A percentile compares a stretch with the other conserved stretches of the same genome.
Conservation (phyloP, 495 filamentous ascomycete species). For the Neurospora africana region DNA sequence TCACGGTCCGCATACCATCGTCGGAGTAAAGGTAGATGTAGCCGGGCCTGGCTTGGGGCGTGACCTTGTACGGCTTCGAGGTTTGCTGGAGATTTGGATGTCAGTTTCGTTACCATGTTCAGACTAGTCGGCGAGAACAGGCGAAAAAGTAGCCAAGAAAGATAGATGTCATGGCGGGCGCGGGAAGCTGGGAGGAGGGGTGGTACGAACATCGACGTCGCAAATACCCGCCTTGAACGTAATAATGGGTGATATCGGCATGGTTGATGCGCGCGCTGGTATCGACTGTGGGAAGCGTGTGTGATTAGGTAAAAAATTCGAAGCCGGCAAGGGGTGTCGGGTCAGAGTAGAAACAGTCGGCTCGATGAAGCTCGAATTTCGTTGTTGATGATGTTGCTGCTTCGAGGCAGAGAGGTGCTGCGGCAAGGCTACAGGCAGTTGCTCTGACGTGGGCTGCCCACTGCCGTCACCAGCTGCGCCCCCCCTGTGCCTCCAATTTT, state of each 20-base stretch:
- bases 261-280: slow-evolving; percentile 22
- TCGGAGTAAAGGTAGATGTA: slow-evolving; percentile 91
- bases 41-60: slow-evolving; percentile 59
- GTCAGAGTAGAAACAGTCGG: background rate
- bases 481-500: background rate
- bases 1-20: slow-evolving; percentile 51
- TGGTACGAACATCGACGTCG: slow-evolving; percentile 61
- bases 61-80: slow-evolving; percentile 53
- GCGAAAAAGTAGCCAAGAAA: background rate
- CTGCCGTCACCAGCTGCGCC: background rate
- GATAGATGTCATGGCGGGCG: background rate
- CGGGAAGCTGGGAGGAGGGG: background rate
- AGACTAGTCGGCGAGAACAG: background rate
- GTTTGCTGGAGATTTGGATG: slow-evolving; percentile 33
- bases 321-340: background rate
- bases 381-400: background rate
- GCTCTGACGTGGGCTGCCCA: background rate
- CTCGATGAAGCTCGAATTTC: background rate
- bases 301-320: background rate
- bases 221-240: slow-evolving; percentile 97
- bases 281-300: background rate
- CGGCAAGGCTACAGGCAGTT: background rate
- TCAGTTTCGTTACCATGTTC: slow-evolving; percentile 14
- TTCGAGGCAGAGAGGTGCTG: background rate
- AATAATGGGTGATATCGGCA: slow-evolving; percentile 79